Base-by-base conservation (phyloP, 257 asterid genomes). In the Rauvolfia tetraphylla region DNA sequence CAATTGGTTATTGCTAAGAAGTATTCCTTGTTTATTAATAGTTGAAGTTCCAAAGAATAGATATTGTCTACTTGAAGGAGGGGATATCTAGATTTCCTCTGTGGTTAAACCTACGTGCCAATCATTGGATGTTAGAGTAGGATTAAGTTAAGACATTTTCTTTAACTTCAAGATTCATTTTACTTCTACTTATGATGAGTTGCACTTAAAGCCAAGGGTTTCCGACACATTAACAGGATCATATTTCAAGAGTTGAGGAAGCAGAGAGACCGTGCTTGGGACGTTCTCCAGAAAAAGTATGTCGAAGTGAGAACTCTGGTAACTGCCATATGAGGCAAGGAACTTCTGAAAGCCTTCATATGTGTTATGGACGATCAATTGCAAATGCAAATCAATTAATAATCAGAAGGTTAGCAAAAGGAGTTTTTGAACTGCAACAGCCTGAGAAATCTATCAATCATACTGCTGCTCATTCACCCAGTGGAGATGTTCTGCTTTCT, bases 341-440 rank as follows among this genome's bases (percentile, higher is more conserved):
- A 73, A 71, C 75, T 75, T 53, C 77, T 27, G 71, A 74, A 44
- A 46, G 29, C 42, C 31, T 53, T 9, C 58, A 33, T 62, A 53
- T 36, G 31, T 46, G 41, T 31, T 38, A 65, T 72, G 80, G 77
- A 78, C 77, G n/a, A 58, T 78, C 78, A 38, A 77, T 72, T 71
- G 77, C 78, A 75, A 29, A 68, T 42, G 83, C 74, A 71, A 81
- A 68, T 65, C 74, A 79, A 56, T 38, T 76, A 56, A 75, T 78
- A 78, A 44, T 75, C 27, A 48, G 76, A 75, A 78, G 38, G 78
- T 65, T 82, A 66, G 83, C 86, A 42, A 82, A 81, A 79, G 77
- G 75, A 70, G 80, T 73, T 72, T 59, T 78, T 83, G 85, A 79
- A 71, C 69, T 42, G 44, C 73, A 81, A 68, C 84, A 76, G 36